Percentiles rank a stretch among this genome's conserved stretches.
Conservation (phyloP, 805 yeast genomes). For the Nakazawaea wickerhamii region DNA sequence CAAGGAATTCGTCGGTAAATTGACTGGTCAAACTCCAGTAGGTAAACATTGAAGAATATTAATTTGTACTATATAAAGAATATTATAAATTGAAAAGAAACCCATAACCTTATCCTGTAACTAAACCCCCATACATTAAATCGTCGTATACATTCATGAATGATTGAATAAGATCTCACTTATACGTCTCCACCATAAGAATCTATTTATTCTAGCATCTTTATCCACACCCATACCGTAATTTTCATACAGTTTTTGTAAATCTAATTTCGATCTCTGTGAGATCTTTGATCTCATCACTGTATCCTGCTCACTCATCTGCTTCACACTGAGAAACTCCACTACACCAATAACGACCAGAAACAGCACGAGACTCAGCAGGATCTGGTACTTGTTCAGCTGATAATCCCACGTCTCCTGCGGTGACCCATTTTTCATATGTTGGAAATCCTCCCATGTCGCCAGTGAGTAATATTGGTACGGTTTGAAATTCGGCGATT, state of each 20-base stretch:
- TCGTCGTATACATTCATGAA: neutral
- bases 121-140: neutral
- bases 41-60: conserved; percentile 20
- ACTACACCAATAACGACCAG: conserved; percentile 22
- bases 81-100: neutral
- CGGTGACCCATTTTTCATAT: conserved; percentile 16
- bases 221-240: conserved; percentile 47
- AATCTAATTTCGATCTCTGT: conserved; percentile 35
- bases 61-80: neutral
- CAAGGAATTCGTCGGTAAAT: conserved; percentile 56
- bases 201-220: conserved; percentile 48
- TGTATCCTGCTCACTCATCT: conserved; percentile 31
- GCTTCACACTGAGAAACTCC: conserved; percentile 31
- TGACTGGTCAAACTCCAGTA: conserved; percentile 56
- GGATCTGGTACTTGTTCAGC: conserved; percentile 24
- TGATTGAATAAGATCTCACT: conserved; percentile 19
- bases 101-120: neutral
- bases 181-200: conserved; percentile 46
- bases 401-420: conserved; percentile 18
- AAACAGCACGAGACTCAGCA: conserved; percentile 22
- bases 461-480: conserved; percentile 55
- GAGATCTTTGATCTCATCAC: conserved; percentile 22
- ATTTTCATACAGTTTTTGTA: conserved; percentile 39
- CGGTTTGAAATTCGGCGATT: conserved; percentile 9
- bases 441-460: conserved; percentile 57